Conservation (phyloP, 2,329 filamentous ascomycete species). For the Fusarium piperis region DNA sequence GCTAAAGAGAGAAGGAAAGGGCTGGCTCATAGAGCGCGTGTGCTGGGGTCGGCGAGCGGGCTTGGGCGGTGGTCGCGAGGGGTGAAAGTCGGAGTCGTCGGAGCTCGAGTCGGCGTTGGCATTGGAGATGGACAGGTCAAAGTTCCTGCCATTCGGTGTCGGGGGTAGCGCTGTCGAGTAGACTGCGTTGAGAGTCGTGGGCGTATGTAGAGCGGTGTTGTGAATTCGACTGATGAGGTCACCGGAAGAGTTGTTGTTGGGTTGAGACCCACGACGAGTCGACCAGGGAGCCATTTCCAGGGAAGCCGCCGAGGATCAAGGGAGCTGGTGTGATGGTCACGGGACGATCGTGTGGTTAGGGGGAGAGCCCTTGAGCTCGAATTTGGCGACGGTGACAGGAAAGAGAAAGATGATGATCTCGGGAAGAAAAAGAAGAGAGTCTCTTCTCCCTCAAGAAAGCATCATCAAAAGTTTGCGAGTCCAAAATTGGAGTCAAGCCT, state of each 20-base stretch:
- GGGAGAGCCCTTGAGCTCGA: neutral
- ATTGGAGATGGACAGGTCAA: constrained; percentile 44
- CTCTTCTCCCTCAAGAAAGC: constrained; percentile 17
- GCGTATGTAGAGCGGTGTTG: constrained; percentile 47
- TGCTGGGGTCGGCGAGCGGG: constrained; percentile 39
- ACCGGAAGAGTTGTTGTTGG: constrained; percentile 39
- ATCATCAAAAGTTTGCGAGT: constrained; percentile 24
- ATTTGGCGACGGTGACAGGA: neutral
- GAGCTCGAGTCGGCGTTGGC: constrained; percentile 54
- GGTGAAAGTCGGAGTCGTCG: constrained; percentile 54
- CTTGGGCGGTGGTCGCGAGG: constrained; percentile 36
- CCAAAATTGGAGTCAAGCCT: constrained; percentile 15
- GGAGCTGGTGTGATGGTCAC: constrained; percentile 16
- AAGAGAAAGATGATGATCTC: constrained; percentile 1
- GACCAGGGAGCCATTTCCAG: constrained; percentile 48
- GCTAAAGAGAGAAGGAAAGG: constrained; percentile 77
- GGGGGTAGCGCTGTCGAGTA: constrained; percentile 19
- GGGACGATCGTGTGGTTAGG: constrained; percentile 5
- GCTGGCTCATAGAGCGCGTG: constrained; percentile 78
- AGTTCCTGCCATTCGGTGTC: constrained; percentile 24
- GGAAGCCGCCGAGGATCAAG: constrained; percentile 28
- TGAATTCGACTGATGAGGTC: constrained; percentile 52
- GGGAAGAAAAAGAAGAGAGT: neutral
- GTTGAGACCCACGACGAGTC: constrained; percentile 43
- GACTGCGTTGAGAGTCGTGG: constrained; percentile 40